A percentile compares a stretch with the other conserved stretches of the same genome.
These are phyloP conservation scores for Lasiosphaeriaceae sp. DNA, from an alignment of 495 filamentous ascomycete genomes.

Conservation along the genomic window DNA sequence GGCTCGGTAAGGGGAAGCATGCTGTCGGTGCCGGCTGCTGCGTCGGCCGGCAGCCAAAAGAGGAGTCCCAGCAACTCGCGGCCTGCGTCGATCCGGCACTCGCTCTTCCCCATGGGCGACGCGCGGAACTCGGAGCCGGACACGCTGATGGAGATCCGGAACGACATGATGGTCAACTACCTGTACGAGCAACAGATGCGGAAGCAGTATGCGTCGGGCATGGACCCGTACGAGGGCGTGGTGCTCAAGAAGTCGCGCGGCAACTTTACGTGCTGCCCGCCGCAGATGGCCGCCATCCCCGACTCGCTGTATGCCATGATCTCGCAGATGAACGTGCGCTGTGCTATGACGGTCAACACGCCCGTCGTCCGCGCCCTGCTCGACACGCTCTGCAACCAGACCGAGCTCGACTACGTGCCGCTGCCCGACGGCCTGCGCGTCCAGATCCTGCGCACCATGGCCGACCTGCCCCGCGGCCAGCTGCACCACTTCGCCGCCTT, in stretches of 20 bases:
- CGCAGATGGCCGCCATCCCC: slow-evolving; percentile 44
- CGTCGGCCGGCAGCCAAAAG: slow-evolving; percentile 11
- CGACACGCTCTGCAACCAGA: slow-evolving; percentile 19
- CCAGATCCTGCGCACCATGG: slow-evolving; percentile 56
- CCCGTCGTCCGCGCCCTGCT: slow-evolving; percentile 27
- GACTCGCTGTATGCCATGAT: slow-evolving; percentile 50
- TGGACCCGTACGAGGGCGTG: slow-evolving; percentile 54
- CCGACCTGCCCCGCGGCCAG: slow-evolving; percentile 51
- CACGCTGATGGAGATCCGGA: slow-evolving; percentile 49
- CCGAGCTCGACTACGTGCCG: slow-evolving; percentile 48
- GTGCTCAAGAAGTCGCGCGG: slow-evolving; percentile 55
- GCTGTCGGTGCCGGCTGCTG: slow-evolving; percentile 12
- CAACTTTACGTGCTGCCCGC: slow-evolving; percentile 52
- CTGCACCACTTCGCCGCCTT: slow-evolving; percentile 69
- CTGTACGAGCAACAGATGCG: slow-evolving; percentile 58
- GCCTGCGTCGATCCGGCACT: slow-evolving; percentile 21
- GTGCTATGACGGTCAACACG: slow-evolving; percentile 30
- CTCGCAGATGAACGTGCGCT: slow-evolving; percentile 52
- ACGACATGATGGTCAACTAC: slow-evolving; percentile 58
- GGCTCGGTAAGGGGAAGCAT: slow-evolving; percentile 6
- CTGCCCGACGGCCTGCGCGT: slow-evolving; percentile 52
- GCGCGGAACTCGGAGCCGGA: slow-evolving; percentile 38
- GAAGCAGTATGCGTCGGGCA: slow-evolving; percentile 52
- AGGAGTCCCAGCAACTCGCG: slow-evolving; percentile 7
- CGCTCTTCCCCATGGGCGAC: slow-evolving; percentile 45